Evolutionary conservation across 208 protist species (phyloP).

Genomic region (Naegleria lovaniensis): DNA sequence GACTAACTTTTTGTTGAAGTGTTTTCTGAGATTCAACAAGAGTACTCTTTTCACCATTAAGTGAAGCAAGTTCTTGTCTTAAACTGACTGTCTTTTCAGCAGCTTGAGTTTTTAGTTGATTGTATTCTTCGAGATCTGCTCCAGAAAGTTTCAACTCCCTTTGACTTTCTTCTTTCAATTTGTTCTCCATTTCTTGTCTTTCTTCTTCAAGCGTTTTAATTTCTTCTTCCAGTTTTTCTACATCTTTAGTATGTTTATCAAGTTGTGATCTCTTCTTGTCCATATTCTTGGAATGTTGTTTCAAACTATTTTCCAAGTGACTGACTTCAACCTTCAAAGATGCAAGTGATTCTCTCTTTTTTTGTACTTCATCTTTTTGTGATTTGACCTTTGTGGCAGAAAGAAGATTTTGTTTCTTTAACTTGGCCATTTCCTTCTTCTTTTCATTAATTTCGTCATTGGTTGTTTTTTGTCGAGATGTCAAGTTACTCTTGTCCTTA

Average conservation of each 20-base stretch:
- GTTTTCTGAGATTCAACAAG: too few species aligned
- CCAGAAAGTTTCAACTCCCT: conserved; percentile 25
- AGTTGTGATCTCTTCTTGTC: conserved; percentile 37
- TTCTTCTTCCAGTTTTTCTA: conserved; percentile 53
- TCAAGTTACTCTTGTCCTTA: neutral
- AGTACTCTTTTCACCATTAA: neutral
- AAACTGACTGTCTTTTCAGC: conserved; percentile 53
- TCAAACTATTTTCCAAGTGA: neutral
- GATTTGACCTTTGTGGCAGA: conserved; percentile 6
- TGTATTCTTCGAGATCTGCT: conserved; percentile 42
- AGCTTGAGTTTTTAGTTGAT: conserved; percentile 49
- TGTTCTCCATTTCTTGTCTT: conserved; percentile 54
- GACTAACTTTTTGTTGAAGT: neutral
- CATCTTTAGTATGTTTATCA: conserved; percentile 57
- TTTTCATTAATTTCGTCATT: conserved; percentile 50
- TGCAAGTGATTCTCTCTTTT: neutral
- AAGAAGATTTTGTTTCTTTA: conserved; percentile 62
- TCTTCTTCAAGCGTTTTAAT: conserved; percentile 65
- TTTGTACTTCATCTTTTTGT: neutral
- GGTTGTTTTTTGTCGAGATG: neutral
- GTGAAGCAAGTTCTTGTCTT: conserved; percentile 45
- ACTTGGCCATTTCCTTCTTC: conserved; percentile 49
- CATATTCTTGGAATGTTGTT: neutral
- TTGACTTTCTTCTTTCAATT: conserved; percentile 45
- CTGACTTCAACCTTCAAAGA: neutral